Conservation (phyloP, 306 rosid species). For the Potentilla sterilis region DNA sequence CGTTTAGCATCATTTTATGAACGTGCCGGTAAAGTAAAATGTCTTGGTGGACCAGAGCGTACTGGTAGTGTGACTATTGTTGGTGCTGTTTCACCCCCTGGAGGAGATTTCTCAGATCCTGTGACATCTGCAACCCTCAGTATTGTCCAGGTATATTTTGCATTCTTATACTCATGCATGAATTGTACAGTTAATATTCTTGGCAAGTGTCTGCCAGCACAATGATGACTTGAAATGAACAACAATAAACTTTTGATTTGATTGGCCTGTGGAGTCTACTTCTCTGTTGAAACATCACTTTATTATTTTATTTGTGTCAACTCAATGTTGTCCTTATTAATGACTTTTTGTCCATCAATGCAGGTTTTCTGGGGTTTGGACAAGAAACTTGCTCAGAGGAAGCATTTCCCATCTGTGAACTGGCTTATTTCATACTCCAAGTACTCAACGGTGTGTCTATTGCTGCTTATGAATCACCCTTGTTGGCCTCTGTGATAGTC, state of each 20-base stretch:
- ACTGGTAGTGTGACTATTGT: slow-evolving; percentile 98
- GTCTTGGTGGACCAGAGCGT: slow-evolving; percentile 98
- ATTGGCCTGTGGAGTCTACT: neutral
- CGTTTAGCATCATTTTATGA: slow-evolving; percentile 99
- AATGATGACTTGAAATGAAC: neutral
- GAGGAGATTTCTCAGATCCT: slow-evolving; percentile 99
- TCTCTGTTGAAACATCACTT: neutral
- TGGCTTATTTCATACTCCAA: slow-evolving; percentile 99
- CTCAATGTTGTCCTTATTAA: neutral
- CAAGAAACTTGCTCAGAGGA: slow-evolving; percentile 99
- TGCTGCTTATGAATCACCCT: neutral
- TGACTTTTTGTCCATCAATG: slow-evolving; percentile 18
- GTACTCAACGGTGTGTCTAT: slow-evolving; percentile 69
- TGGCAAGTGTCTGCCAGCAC: neutral
- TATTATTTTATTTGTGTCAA: neutral
- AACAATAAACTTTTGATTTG: neutral
- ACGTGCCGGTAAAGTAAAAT: slow-evolving; percentile 99
- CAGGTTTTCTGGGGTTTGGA: slow-evolving; percentile 99
- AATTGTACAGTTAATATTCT: neutral
- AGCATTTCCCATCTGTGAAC: slow-evolving; percentile 98
- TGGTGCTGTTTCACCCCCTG: slow-evolving; percentile 99
- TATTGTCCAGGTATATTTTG: slow-evolving; percentile 81
- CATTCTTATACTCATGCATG: neutral
- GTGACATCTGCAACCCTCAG: slow-evolving; percentile 99
- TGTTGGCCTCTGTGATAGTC: slow-evolving; percentile 8